Base-by-base conservation (phyloP, 805 yeast genomes). In the Kodamaea kakaduensis region DNA sequence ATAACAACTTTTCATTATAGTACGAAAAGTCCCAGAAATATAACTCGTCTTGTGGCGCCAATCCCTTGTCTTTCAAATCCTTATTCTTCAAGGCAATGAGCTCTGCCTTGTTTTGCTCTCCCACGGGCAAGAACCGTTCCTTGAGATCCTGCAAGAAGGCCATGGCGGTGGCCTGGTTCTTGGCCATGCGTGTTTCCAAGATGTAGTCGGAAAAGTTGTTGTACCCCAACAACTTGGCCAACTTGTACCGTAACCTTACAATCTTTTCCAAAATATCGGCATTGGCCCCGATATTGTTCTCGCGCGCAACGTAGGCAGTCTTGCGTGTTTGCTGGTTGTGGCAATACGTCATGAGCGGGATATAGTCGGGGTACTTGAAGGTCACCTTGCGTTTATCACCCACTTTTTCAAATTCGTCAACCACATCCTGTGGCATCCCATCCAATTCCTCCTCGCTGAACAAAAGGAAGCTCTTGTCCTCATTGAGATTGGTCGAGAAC, bases 151-250 rank as follows among this genome's bases (percentile, higher is more conserved):
- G 52, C 46, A 86, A 69, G 50, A 86, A 86, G 22, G 58, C 51
- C 47, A 72, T 51, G 14, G 84, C 95, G 16, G 63, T 73, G 30
- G 68, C 65, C 26, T 81, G 75, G 17, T 64, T 69, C 51, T 85
- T 82, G 26, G 95, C 95, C 89, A 86, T 81, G 54, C 87, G 73
- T 36, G 78, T 81, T 43, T 85, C 90, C 44, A 86, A 67, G 21
- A 78, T 73, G 51, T 73, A 84, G 36, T 79, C 82, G 1, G 93
- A 78, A 56, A 73, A 86, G 37, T 75, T 75, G 6, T 70, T 57
- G 58, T 81, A 86, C 14, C 88, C 93, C 49, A 85, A 64, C 6
- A 73, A 40, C 28, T 70, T 51, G 2, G 94, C 87, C 37, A 81
- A 59, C 47, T 80, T 61, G 21, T 72, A 73, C 51, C 96, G 73